Evolutionary conservation across 2,329 filamentous ascomycete genomes (phyloP), one percentile per base, ranked within the genome.

Genomic region (Ascochyta viciae-villosae): DNA sequence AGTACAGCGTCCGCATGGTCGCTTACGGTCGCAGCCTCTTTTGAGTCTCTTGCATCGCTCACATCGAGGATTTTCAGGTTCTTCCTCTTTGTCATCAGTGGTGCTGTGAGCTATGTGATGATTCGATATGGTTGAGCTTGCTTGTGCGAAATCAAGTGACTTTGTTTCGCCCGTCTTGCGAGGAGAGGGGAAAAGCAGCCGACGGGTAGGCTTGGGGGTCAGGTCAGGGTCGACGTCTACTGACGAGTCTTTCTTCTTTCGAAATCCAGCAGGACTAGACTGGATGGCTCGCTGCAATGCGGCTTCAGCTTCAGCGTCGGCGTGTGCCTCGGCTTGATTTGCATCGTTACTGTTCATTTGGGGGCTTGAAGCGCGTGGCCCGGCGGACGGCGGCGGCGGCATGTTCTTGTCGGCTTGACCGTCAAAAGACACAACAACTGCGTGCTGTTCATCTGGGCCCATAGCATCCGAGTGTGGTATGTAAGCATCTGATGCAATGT

Each of bases 131-230:
- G 54, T 42, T 26, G 60, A 51, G 9, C 56, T 52, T 16, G 50
- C 39, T 12, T 50, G 62, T 47, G 31, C 74, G 72, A 88, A 85
- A 44, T 83, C 82, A 2, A 91, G 79, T 22, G 85, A 82, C 69
- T 87, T 91, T 1, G 82, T 77, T 41, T 85, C 80, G 33, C 83
- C 85, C 27, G 86, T 84, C 62, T 89, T 89, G 39, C 87, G 83
- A 2, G 90, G 90, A 0, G 89, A 92, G 1, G 91, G 89, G 67
- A 95, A 95, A 1, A 95, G 80, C 2, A 93, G 76, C 54, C 91
- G 83, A 57, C 89, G 83, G 0, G 89, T 92, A 22, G 84, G 82
- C 66, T 81, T 85, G 2, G 85, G 84, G 4, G 85, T 86, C 13
- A 85, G 69, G 46, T 81, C 79, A 26, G 67, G 62, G 45, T 80